phyloP scores from a whole-genome alignment of 345 rosid genomes.

The Euphorbia peplus region DNA sequence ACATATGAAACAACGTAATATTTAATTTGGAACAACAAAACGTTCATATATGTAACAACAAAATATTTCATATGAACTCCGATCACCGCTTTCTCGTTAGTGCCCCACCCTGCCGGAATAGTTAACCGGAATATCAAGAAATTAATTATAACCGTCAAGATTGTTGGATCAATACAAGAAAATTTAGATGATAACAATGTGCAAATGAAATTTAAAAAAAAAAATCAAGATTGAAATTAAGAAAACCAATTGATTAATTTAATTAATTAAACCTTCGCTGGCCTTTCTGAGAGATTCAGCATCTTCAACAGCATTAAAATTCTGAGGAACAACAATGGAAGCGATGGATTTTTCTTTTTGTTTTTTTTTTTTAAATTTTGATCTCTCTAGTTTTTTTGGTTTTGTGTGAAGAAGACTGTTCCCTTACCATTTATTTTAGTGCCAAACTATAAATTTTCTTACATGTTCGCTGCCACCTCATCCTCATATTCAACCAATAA shows the following conservation, averaged over 20 bases:
- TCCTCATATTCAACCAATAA: too few species aligned
- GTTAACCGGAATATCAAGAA: not conserved
- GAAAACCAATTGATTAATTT: too few species aligned
- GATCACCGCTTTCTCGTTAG: conserved; percentile 45
- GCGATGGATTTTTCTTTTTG: conserved; percentile 35
- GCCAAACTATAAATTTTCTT: not conserved
- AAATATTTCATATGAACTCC: too few species aligned
- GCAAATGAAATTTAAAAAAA: not conserved
- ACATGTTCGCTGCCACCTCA: too few species aligned
- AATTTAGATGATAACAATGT: not conserved
- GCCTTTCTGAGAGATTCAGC: conserved; percentile 44
- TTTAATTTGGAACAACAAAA: too few species aligned
- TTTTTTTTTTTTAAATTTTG: too few species aligned
- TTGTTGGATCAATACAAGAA: too few species aligned
- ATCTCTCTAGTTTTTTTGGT: not conserved
- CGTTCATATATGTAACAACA: too few species aligned
- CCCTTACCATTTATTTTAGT: not conserved
- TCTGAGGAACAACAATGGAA: conserved; percentile 30
- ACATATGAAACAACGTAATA: too few species aligned
- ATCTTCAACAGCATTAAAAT: conserved; percentile 37
- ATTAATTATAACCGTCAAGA: too few species aligned
- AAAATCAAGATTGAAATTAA: too few species aligned
- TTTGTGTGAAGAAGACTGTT: not conserved
- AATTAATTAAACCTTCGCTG: conserved; percentile 30
- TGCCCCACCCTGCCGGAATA: conserved; percentile 46